A percentile compares a stretch with the other conserved stretches of the same genome.
Evolutionary conservation across 2,329 filamentous ascomycete species (phyloP).

Genomic region (Cladophialophora immunda): DNA sequence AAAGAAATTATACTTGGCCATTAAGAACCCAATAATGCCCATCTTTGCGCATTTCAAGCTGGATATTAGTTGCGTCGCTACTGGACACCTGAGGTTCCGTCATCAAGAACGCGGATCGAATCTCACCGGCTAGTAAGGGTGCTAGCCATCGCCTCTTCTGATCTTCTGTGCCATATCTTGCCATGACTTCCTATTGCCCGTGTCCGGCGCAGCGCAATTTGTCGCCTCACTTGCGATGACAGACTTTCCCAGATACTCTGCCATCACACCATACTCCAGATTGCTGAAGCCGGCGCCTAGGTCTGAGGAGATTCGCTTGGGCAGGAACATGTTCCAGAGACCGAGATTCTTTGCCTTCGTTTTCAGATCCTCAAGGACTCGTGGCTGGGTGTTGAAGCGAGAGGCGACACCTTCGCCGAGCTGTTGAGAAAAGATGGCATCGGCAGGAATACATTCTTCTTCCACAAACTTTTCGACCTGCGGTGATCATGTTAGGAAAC

Average conservation of each 20-base stretch:
- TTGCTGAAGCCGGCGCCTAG: slow-evolving; percentile 86
- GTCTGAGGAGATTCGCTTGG: slow-evolving; percentile 93
- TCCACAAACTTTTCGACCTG: slow-evolving; percentile 94
- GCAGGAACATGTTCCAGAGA: slow-evolving; percentile 98
- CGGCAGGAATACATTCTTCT: slow-evolving; percentile 90
- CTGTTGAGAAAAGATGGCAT: slow-evolving; percentile 80
- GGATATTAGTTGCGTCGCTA: slow-evolving; percentile 91
- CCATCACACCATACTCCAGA: slow-evolving; percentile 97
- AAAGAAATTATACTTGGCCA: no score
- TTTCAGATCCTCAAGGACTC: slow-evolving; percentile 89
- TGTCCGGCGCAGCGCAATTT: slow-evolving; percentile 89
- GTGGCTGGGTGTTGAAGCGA: slow-evolving; percentile 83
- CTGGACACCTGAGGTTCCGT: slow-evolving; percentile 89
- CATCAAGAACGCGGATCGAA: slow-evolving; percentile 91
- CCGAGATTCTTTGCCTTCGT: slow-evolving; percentile 80
- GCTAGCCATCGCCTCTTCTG: slow-evolving; percentile 79
- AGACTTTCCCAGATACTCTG: slow-evolving; percentile 91
- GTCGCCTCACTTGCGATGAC: slow-evolving; percentile 79
- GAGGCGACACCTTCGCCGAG: slow-evolving; percentile 71
- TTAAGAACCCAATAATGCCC: no score
- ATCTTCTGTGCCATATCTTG: slow-evolving; percentile 82
- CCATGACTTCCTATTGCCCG: slow-evolving; percentile 93
- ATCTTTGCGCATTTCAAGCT: no score
- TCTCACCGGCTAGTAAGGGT: slow-evolving; percentile 82
- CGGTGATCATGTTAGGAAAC: no score